Percentiles rank a stretch among this genome's conserved stretches.
phyloP scores from a whole-genome alignment of 352 stramenopile species.

The Pythium brassicae region DNA sequence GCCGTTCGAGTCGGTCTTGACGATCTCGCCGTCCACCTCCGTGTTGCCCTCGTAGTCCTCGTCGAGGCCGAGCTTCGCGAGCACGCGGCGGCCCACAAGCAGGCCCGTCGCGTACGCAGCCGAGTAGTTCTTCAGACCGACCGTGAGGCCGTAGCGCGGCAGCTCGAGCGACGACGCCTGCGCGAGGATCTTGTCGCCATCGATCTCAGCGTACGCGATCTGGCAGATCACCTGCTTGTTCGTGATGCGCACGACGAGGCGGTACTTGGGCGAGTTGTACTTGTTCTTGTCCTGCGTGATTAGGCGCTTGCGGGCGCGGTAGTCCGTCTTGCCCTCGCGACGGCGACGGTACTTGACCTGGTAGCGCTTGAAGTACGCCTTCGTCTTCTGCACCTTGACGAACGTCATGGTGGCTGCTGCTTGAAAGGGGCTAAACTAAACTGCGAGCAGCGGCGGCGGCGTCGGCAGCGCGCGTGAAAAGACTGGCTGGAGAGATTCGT shows the following conservation, averaged over 20 bases:
- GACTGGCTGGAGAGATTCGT: constrained; percentile 1
- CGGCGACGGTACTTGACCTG: constrained; percentile 98
- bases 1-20: constrained; percentile 93
- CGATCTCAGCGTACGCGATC: constrained; percentile 98
- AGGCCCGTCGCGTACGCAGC: constrained; percentile 98
- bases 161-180: constrained; percentile 96
- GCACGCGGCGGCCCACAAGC: constrained; percentile 92
- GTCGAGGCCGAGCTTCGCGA: constrained; percentile 98
- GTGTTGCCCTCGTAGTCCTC: constrained; percentile 97
- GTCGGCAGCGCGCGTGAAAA: neutral
- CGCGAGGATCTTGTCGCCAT: constrained; percentile 96
- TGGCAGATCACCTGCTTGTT: constrained; percentile 98
- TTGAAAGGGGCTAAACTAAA: constrained; percentile 69
- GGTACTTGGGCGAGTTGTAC: constrained; percentile 99
- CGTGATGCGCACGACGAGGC: constrained; percentile 94
- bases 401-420: constrained; percentile 82
- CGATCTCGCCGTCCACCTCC: constrained; percentile 94
- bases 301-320: constrained; percentile 98
- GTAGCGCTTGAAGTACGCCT: constrained; percentile 99
- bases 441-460: neutral
- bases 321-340: constrained; percentile 99
- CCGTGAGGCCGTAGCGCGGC: constrained; percentile 93
- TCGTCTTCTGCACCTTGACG: constrained; percentile 99
- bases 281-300: constrained; percentile 99
- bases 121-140: constrained; percentile 99